Percentiles rank a stretch among this genome's conserved stretches.
These are phyloP conservation scores for Beverwykella pulmonaria DNA, from an alignment of 495 filamentous ascomycete species.

Conservation along the genomic window DNA sequence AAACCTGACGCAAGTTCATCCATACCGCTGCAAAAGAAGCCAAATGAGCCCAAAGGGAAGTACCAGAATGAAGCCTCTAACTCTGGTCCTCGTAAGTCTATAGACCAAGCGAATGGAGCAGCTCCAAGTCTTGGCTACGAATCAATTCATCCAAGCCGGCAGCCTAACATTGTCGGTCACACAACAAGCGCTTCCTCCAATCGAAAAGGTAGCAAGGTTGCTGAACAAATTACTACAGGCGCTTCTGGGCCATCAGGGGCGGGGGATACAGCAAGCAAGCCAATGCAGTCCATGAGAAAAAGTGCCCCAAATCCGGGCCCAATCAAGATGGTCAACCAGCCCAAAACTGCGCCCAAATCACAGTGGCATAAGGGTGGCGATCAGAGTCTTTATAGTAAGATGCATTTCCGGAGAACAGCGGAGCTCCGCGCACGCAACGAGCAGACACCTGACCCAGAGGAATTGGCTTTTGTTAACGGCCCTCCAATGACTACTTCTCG, in stretches of 20 bases:
- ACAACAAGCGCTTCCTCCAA: neutral
- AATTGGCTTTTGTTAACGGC: conserved; percentile 21
- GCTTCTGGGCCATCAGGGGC: no score
- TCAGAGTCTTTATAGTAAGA: conserved; percentile 7
- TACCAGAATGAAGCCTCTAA: neutral
- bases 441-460: conserved; percentile 15
- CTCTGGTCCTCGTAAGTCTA: neutral
- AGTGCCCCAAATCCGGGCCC: conserved; percentile 4
- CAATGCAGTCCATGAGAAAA: neutral
- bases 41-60: neutral
- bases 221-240: neutral
- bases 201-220: neutral
- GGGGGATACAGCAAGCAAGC: neutral
- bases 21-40: neutral
- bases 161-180: neutral
- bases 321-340: conserved; percentile 29
- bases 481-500: neutral
- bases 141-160: neutral
- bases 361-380: conserved; percentile 1
- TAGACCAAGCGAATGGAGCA: neutral
- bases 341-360: neutral
- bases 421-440: conserved; percentile 16
- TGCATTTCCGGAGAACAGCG: conserved; percentile 11
- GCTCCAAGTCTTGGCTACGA: neutral
- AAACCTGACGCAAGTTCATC: neutral